Evolutionary conservation across 176 grass and related monocot species (phyloP), one percentile per base, ranked within the genome.

Genomic region (Ensete glaucum): DNA sequence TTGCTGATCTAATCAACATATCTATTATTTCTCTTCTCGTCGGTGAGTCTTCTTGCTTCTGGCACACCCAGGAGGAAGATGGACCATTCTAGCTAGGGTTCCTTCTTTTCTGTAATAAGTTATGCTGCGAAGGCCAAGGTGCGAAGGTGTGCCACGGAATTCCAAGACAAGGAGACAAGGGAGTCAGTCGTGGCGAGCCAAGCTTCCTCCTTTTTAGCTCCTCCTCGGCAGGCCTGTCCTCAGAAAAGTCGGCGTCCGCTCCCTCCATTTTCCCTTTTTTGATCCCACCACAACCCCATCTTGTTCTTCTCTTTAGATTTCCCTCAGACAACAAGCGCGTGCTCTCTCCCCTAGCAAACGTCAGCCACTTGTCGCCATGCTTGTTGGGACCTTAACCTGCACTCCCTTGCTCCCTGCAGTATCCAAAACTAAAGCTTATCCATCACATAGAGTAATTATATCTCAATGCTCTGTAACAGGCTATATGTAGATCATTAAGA

Each of bases 121-220:
- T 43, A 34, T 62, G 20, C 25, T 25, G 48, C 54, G 16, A 16
- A 59, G 43, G 11, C 19, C 57, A 21, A 76, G 58, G 73, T 25
- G 59, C 26, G 24, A 48, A 62, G 17, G 43, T 72, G 75, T 90
- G 90, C 85, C 90, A 83, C 80, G 90, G 73, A 89, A 93, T 87
- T 78, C 55, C 17, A 82, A 81, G 94, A 94, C 90, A 94, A 84
- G 87, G 80, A 15, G 90, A 98, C 94, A 94, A 70, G 17, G 60
- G 8, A 75, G 84, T 87, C 94, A 98, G 94, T 88, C 67, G 85
- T 84, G 81, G 67, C 81, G 78, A 66, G 69, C 85, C 82, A 72
- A 80, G 54, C 50, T 26, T 26, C 11, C 27, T 65, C 78, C 73
- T 85, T 85, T 85, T 85, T 76, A 75, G 62, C 82, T 14, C 76